These are phyloP conservation scores for Blastobotrys americana DNA, from an alignment of 805 yeast species.

Conservation along the genomic window DNA sequence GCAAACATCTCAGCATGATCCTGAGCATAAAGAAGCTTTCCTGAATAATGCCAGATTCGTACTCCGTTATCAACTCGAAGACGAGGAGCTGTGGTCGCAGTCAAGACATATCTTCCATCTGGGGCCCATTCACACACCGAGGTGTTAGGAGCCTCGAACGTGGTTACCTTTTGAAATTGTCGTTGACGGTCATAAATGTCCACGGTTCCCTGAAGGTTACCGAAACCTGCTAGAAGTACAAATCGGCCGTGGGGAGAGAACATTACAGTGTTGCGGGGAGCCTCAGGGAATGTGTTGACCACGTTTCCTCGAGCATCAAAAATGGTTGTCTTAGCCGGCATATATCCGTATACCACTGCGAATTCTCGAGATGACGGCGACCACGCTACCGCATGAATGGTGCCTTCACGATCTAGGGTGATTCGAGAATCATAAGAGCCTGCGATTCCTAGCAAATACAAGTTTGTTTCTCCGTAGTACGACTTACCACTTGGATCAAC, in stretches of 20 bases:
- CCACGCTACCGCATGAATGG: conserved; percentile 97
- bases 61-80: conserved; percentile 94
- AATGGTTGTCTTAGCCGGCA: conserved; percentile 94
- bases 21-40: conserved; percentile 67
- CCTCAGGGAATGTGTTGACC: conserved; percentile 74
- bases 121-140: conserved; percentile 98
- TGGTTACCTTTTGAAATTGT: conserved; percentile 68
- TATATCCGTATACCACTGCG: conserved; percentile 94
- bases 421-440: conserved; percentile 89
- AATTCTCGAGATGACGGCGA: conserved; percentile 93
- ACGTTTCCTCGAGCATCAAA: conserved; percentile 91
- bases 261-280: conserved; percentile 80
- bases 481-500: conserved; percentile 90
- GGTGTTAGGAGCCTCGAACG: conserved; percentile 88
- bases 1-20: conserved; percentile 76
- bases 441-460: conserved; percentile 84
- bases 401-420: conserved; percentile 84
- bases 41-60: conserved; percentile 87
- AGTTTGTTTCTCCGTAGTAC: conserved; percentile 92
- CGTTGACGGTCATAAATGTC: conserved; percentile 90
- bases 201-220: conserved; percentile 93
- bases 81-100: conserved; percentile 96
- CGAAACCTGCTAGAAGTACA: conserved; percentile 93
- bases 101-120: conserved; percentile 84
- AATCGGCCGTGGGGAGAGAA: conserved; percentile 93